Evolutionary conservation across 345 rosid genomes (phyloP).

Genomic region (Garcia nutans): DNA sequence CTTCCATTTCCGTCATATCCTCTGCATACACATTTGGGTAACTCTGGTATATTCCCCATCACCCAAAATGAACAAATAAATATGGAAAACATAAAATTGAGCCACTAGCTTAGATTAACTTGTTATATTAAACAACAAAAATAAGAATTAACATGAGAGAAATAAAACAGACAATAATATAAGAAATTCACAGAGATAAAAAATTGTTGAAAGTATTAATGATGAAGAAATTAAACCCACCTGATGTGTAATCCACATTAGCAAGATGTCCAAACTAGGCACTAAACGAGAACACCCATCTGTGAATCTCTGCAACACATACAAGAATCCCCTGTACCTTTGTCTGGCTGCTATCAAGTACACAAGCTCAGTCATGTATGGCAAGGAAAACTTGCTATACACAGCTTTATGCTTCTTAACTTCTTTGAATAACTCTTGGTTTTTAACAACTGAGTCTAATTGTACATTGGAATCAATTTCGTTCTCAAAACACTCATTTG

Average conservation of each 20-base stretch:
- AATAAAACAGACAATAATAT: no score
- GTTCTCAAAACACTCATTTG: constrained; percentile 72
- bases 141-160: neutral
- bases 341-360: constrained; percentile 70
- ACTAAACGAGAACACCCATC: constrained; percentile 48
- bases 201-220: neutral
- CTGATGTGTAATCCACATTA: constrained; percentile 88
- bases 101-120: neutral
- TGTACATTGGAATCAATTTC: constrained; percentile 45
- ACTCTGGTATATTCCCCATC: constrained; percentile 48
- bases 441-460: constrained; percentile 12
- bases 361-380: constrained; percentile 63
- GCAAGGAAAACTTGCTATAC: constrained; percentile 55
- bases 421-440: constrained; percentile 44
- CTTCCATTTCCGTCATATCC: constrained; percentile 61
- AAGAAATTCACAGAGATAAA: neutral
- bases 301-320: constrained; percentile 42
- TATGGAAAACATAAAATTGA: neutral
- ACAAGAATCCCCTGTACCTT: constrained; percentile 73
- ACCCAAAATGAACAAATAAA: neutral
- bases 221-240: constrained; percentile 29
- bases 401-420: constrained; percentile 50
- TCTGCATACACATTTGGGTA: constrained; percentile 69
- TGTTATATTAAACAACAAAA: no score
- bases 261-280: constrained; percentile 64